Evolutionary conservation across 495 filamentous ascomycete species (phyloP).

Genomic region (Penicillium diatomitis): DNA sequence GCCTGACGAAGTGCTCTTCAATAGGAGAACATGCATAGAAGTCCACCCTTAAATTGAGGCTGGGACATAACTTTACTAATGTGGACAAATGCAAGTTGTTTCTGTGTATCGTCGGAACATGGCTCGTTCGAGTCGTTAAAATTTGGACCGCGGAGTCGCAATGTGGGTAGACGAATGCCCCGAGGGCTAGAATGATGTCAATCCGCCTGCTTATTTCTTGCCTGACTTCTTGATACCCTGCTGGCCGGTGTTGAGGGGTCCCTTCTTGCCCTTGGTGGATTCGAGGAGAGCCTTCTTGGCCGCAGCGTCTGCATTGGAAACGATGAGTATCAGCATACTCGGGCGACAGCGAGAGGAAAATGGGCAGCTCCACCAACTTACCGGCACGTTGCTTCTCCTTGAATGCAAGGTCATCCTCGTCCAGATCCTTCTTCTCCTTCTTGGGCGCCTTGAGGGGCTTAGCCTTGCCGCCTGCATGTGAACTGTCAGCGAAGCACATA

Average conservation of each 20-base stretch:
- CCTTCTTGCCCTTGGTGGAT: slow-evolving; percentile 50
- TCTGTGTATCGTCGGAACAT: slow-evolving; percentile 13
- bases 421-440: slow-evolving; percentile 65
- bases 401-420: slow-evolving; percentile 69
- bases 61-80: background rate
- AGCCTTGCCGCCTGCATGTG: slow-evolving; percentile 61
- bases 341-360: background rate
- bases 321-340: background rate
- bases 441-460: slow-evolving; percentile 78
- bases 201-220: slow-evolving; percentile 55
- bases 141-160: slow-evolving; percentile 3
- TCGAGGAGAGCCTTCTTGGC: slow-evolving; percentile 65
- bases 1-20: no score
- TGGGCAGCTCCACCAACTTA: slow-evolving; percentile 25
- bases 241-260: slow-evolving; percentile 59
- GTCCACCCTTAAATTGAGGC: no score
- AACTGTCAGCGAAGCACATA: background rate
- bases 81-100: slow-evolving; percentile 5
- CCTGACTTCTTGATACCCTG: slow-evolving; percentile 89
- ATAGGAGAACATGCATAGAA: no score
- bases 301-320: slow-evolving; percentile 53
- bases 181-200: background rate
- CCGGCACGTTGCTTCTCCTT: slow-evolving; percentile 65
- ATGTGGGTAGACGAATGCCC: background rate
- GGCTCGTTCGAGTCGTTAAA: slow-evolving; percentile 29